Base-by-base conservation (phyloP, 352 stramenopile species). In the Plasmopara halstedii region DNA sequence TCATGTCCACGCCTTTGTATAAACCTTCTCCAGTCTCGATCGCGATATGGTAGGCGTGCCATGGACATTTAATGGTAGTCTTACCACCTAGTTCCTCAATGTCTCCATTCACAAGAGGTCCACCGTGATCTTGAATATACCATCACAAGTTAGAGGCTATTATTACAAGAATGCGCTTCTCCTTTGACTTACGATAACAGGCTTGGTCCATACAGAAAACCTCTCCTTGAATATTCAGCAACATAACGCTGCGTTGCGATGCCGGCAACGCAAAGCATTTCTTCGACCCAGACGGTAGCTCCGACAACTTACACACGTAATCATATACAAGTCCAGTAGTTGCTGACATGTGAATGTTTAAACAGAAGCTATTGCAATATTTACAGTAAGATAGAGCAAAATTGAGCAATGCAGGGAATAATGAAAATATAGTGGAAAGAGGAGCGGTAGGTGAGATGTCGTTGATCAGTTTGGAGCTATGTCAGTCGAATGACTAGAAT, bases 121-220 rank as follows among this genome's bases (percentile, higher is more conserved):
- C 82, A 18, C 82, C 82, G 42, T 93, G 82, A 54, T 93, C 79
- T 90, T 29, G 22, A 42, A 4, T 46, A 35, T 53, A 22, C 8
- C 25, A 17, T 50, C 8, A 34, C 0, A 26, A 17, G 26, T 41
- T 38, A 25, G 8, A n/a, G n/a, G n/a, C n/a, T 27, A 39, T 41
- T 40, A 61, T 45, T 40, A 64, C 51, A 46, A 60, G 41, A 58
- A 54, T n/a, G 6, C 19, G 14, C 18, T n/a, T 5, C 6, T 10
- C 3, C 32, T 10, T 32, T 11, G 4, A 46, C 75, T 31, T 50
- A 90, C 79, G 82, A 56, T 93, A 93, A 51, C 82, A 93, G 9
- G 82, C 78, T 48, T 90, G 78, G 58, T 93, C 82, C 61, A 93
- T 87, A 68, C 82, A 93, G 46, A 75, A 86, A 46, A 93, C 52